A percentile compares a stretch with the other conserved stretches of the same genome.
Conservation (phyloP, 1,139 yeast genomes). For the Geotrichum bryndzae region DNA sequence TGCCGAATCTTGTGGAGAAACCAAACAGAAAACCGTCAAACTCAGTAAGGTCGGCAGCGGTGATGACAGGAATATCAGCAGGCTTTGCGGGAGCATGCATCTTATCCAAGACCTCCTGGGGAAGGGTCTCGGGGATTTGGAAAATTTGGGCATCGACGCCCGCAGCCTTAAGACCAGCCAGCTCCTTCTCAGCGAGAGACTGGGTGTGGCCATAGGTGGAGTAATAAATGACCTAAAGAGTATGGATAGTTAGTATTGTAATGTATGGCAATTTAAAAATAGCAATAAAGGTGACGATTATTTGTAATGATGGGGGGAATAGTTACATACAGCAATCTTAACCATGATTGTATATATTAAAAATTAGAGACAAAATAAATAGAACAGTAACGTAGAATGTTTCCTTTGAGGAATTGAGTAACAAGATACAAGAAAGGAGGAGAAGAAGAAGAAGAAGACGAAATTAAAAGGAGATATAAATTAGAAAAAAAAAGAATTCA, state of each 20-base stretch:
- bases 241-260: conserved; percentile 30
- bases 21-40: conserved; percentile 79
- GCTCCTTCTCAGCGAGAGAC: conserved; percentile 59
- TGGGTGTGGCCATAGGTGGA: conserved; percentile 77
- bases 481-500: neutral
- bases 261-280: neutral
- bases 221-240: conserved; percentile 65
- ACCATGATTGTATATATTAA: conserved; percentile 13
- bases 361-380: neutral
- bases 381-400: neutral
- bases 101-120: conserved; percentile 51
- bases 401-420: neutral
- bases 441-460: neutral
- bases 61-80: conserved; percentile 63
- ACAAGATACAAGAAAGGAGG: neutral
- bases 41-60: conserved; percentile 50
- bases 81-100: conserved; percentile 62
- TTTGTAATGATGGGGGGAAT: neutral
- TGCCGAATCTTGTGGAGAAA: conserved; percentile 79
- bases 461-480: neutral
- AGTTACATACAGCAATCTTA: conserved; percentile 25
- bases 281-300: neutral
- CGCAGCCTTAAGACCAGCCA: conserved; percentile 64
- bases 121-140: conserved; percentile 76
- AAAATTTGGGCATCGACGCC: conserved; percentile 62